Conservation (phyloP, 495 filamentous ascomycete genomes). For the Aspergillus homomorphus region DNA sequence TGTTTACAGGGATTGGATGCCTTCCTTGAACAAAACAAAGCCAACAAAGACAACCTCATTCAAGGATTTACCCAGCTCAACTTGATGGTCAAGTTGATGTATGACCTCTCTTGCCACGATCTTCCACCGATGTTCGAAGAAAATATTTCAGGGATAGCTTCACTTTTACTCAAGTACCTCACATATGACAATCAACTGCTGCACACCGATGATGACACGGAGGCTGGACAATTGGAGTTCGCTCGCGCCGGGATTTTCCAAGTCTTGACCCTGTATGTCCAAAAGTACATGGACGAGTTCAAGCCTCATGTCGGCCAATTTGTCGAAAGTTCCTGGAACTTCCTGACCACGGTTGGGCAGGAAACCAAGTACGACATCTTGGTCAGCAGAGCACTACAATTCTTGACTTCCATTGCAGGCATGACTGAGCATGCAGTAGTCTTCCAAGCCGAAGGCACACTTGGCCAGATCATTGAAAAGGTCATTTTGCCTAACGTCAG, state of each 20-base stretch:
- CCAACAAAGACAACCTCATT: conserved; percentile 67
- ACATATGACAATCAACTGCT: conserved; percentile 80
- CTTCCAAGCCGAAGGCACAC: conserved; percentile 75
- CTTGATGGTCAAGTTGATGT: conserved; percentile 83
- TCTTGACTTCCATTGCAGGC: conserved; percentile 83
- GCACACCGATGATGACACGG: conserved; percentile 78
- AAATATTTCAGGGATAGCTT: conserved; percentile 69
- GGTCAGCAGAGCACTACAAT: conserved; percentile 91
- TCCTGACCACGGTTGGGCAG: conserved; percentile 79
- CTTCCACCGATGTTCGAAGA: conserved; percentile 91
- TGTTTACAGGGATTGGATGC: conserved; percentile 64
- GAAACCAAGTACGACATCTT: conserved; percentile 92
- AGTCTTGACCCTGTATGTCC: conserved; percentile 76
- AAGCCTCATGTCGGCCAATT: conserved; percentile 72
- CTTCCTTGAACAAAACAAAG: conserved; percentile 69
- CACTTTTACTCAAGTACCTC: conserved; percentile 87
- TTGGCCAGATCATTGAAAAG: conserved; percentile 86
- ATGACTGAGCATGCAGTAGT: conserved; percentile 71
- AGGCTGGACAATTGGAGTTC: conserved; percentile 77
- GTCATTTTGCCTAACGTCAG: conserved; percentile 91
- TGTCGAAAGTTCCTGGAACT: conserved; percentile 82
- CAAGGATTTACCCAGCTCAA: conserved; percentile 79
- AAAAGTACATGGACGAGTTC: conserved; percentile 94
- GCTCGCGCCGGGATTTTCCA: conserved; percentile 93
- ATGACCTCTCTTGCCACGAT: conserved; percentile 95